Evolutionary conservation across 1,139 yeast genomes (phyloP).

Genomic region (Saccharomyces hybrid): DNA sequence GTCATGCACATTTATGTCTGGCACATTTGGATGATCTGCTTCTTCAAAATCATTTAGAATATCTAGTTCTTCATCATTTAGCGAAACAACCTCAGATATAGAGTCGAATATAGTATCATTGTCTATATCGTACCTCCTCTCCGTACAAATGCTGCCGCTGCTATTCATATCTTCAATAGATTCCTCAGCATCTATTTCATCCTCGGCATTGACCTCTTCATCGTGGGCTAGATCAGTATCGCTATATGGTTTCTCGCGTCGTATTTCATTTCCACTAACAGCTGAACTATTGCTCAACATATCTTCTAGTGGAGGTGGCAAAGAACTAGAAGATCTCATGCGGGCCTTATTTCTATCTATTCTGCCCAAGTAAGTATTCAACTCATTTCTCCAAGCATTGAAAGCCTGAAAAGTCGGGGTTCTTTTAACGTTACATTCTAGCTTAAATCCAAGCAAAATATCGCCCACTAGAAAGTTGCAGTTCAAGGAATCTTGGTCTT

Average conservation of each 20-base stretch:
- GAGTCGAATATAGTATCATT: conserved; percentile 2
- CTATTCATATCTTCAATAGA: conserved; percentile 4
- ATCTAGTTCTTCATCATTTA: conserved; percentile 4
- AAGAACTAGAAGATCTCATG: neutral
- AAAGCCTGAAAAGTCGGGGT: conserved; percentile 17
- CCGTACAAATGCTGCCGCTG: neutral
- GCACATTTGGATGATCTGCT: neutral
- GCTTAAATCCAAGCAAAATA: conserved; percentile 20
- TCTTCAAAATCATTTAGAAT: conserved; percentile 1
- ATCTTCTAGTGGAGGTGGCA: neutral
- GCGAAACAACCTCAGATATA: conserved; percentile 4
- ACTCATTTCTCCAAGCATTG: conserved; percentile 17
- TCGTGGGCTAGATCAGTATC: neutral
- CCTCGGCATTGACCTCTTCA: conserved; percentile 5
- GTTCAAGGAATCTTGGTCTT: conserved; percentile 3
- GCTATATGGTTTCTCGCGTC: neutral
- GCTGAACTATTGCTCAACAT: neutral
- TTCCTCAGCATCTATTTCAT: conserved; percentile 5
- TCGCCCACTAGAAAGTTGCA: conserved; percentile 20
- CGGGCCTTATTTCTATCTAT: neutral
- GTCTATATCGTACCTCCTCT: conserved; percentile 3
- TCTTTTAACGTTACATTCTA: conserved; percentile 14
- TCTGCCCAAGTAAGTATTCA: conserved; percentile 1
- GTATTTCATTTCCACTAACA: neutral
- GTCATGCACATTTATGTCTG: neutral